phyloP scores from a whole-genome alignment of 441 rosid genomes.

The Eutrema salsugineum region DNA sequence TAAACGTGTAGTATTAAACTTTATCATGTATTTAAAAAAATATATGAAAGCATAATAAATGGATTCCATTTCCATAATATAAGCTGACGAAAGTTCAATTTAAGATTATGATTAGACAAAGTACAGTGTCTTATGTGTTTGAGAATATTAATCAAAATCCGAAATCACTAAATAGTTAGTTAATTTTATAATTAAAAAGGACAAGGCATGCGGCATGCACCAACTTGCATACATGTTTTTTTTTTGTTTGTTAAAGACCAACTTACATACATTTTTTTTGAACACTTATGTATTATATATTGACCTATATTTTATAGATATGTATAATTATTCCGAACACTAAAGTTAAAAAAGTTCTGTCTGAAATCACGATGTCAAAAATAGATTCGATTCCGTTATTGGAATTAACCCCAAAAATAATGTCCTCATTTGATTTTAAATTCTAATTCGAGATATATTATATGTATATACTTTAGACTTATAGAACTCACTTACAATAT shows the following conservation, averaged over 20 bases:
- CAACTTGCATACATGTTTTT: slow-evolving; percentile 7
- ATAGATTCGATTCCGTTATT: slow-evolving; percentile 25
- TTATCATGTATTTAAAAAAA: not conserved
- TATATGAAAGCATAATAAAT: not conserved
- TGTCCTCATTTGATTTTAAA: not conserved
- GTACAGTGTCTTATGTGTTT: not conserved
- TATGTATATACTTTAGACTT: not conserved
- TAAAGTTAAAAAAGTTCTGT: slow-evolving; percentile 28
- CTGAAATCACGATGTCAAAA: slow-evolving; percentile 19
- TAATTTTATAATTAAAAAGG: not conserved
- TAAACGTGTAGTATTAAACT: slow-evolving; percentile 16
- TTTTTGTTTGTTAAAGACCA: no score
- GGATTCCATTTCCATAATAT: slow-evolving; percentile 26
- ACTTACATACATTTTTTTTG: not conserved
- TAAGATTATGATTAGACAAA: slow-evolving; percentile 22
- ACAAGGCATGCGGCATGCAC: slow-evolving; percentile 20
- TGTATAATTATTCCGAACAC: slow-evolving; percentile 22
- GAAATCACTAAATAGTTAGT: slow-evolving; percentile 9
- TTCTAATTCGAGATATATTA: not conserved
- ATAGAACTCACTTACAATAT: not conserved
- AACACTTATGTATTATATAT: not conserved
- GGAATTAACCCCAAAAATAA: not conserved
- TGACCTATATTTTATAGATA: not conserved
- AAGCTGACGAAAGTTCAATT: slow-evolving; percentile 23
- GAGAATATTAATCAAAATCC: slow-evolving; percentile 3